Evolutionary conservation across 768 basidiomycete genomes (phyloP), one percentile per base, ranked within the genome.

Genomic region (Hortiboletus flavorubellus): DNA sequence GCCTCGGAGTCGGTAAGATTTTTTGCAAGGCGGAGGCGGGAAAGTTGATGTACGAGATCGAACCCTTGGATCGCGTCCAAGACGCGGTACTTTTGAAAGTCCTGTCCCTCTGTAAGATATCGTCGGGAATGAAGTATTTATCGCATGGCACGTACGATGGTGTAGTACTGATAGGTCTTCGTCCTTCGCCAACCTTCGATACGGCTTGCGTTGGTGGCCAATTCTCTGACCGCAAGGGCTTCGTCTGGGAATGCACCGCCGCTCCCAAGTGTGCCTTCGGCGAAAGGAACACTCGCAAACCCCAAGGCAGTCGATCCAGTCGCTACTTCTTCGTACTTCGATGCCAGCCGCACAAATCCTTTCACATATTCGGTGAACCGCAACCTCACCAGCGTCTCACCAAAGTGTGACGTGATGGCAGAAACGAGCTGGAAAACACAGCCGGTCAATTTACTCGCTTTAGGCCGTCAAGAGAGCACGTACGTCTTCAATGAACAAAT

Each of bases 101-200:
- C 90, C 92, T 96, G 58, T 40, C 49, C 29, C 35, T 37, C 31
- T 53, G 49, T 68, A 9, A 56, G 61, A 53, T 10, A 38, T 34
- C 6, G 46, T 37, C n/a, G n/a, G 23, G 31, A 49, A 35, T 4
- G 48, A 29, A 18, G 21, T 5, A 16, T 16, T 9, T 45, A 31
- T 11, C 15, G n/a, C 3, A 66, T 52, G 31, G 8, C 4, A 73
- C 81, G 58, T 60, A 95, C 95, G 71, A 75, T 72, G 52, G 84
- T 79, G 62, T 77, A 88, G 57, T 89, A 81, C 51, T 82, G 79
- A 70, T 98, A 97, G 51, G 82, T 85, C 59, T 82, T 84, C 5
- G 91, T 96, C 66, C 81, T 81, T 58, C 90, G 77, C 96, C 96
- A 99, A 8, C 88, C 95, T 65, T 98, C 97, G 38, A 98, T 93